Evolutionary conservation across 2,329 filamentous ascomycete genomes (phyloP).

Genomic region (Hymenoscyphus linearis): DNA sequence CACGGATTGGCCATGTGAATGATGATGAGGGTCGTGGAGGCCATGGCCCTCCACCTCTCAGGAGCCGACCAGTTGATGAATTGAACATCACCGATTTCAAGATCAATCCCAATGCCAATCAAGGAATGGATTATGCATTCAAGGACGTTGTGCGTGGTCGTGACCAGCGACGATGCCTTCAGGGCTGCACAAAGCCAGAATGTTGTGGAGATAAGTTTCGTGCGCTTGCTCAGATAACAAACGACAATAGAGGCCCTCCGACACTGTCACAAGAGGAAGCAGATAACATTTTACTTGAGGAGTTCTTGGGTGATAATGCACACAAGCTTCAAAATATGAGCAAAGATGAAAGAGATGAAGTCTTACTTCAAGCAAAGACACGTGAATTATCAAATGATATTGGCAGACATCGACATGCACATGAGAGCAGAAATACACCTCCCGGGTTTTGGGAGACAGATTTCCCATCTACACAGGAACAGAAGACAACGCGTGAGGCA

Average conservation of each 20-base stretch:
- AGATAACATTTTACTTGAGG: conserved; percentile 48
- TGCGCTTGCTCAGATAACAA: conserved; percentile 24
- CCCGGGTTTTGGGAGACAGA: conserved; percentile 89
- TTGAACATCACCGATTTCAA: conserved; percentile 54
- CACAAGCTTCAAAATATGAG: conserved; percentile 56
- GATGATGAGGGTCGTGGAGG: not conserved
- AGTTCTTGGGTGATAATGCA: conserved; percentile 49
- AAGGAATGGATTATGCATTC: conserved; percentile 55
- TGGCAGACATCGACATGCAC: conserved; percentile 73
- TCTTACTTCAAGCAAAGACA: conserved; percentile 72
- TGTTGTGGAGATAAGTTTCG: conserved; percentile 43
- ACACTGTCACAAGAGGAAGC: conserved; percentile 32
- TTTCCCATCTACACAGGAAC: conserved; percentile 84
- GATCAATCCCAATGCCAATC: conserved; percentile 55
- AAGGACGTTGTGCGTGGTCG: conserved; percentile 54
- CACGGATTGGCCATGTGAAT: not conserved
- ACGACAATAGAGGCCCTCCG: conserved; percentile 13
- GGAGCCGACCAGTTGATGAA: conserved; percentile 35
- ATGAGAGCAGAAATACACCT: conserved; percentile 65
- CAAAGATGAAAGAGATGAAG: conserved; percentile 53
- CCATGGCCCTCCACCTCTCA: conserved; percentile 32
- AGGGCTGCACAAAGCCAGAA: conserved; percentile 53
- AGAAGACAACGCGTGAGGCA: conserved; percentile 57
- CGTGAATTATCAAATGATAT: conserved; percentile 67
- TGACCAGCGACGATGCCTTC: conserved; percentile 53